phyloP scores from a whole-genome alignment of 257 asterid genomes.

The Pogostemon cablin region DNA sequence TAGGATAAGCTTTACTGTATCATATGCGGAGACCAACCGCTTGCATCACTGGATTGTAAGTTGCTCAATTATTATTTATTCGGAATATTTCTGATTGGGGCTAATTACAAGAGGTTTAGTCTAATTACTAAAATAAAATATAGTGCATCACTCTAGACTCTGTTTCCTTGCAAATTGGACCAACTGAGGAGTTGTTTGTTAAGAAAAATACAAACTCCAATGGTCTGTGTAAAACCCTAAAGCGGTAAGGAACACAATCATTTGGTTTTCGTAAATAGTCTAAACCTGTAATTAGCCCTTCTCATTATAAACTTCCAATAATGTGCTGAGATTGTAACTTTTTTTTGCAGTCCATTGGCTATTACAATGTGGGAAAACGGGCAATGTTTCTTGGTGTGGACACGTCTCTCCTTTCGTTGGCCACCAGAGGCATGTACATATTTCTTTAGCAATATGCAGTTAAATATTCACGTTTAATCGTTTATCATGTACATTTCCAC shows the following conservation, averaged over 20 bases:
- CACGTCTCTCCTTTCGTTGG: slow-evolving; percentile 33
- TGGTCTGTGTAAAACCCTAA: background rate
- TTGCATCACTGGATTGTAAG: slow-evolving; percentile 40
- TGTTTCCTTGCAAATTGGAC: background rate
- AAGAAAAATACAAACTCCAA: background rate
- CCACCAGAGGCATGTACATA: slow-evolving; percentile 33
- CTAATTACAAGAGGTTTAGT: slow-evolving; percentile 6
- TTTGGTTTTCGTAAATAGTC: background rate
- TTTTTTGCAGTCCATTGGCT: slow-evolving; percentile 41
- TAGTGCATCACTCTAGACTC: background rate
- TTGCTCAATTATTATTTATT: slow-evolving; percentile 12
- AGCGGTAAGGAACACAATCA: background rate
- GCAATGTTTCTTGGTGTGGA: slow-evolving; percentile 30
- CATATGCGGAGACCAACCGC: slow-evolving; percentile 31
- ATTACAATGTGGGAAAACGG: slow-evolving; percentile 22
- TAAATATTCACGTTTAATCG: slow-evolving; percentile 13
- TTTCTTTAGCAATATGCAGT: slow-evolving; percentile 30
- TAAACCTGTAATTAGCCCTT: background rate
- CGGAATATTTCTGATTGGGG: background rate
- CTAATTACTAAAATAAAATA: background rate
- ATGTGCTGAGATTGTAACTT: background rate
- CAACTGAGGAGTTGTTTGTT: too few species aligned
- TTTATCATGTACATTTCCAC: slow-evolving; percentile 30
- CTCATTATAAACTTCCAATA: background rate
- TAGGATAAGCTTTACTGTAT: slow-evolving; percentile 27